A percentile compares a stretch with the other conserved stretches of the same genome.
Conservation (phyloP, 805 yeast genomes). For the Wickerhamomyces tratensis region DNA sequence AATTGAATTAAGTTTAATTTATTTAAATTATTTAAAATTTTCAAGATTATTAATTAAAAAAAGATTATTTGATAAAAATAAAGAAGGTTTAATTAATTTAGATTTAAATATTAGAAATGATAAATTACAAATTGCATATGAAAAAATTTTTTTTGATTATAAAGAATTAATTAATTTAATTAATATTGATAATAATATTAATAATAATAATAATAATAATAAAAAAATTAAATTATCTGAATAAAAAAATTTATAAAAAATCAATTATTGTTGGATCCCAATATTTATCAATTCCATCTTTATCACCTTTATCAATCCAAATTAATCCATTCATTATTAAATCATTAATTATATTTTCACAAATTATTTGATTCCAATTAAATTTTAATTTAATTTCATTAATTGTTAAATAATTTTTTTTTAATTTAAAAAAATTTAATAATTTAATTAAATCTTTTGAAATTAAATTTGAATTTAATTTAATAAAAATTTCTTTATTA, state of each 20-base stretch:
- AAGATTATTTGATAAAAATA: conserved; percentile 70
- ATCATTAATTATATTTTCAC: conserved; percentile 52
- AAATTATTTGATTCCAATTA: conserved; percentile 15
- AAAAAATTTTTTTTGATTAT: conserved; percentile 63
- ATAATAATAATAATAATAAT: no score
- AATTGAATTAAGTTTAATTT: conserved; percentile 58
- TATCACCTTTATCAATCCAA: conserved; percentile 72
- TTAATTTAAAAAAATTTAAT: conserved; percentile 29
- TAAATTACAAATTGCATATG: conserved; percentile 69
- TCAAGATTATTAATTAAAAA: conserved; percentile 55
- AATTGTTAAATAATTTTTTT: no score
- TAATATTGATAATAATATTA: background rate
- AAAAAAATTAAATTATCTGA: no score
- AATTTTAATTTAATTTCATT: conserved; percentile 28
- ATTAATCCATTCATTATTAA: conserved; percentile 76
- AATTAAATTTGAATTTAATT: conserved; percentile 20
- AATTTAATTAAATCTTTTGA: conserved; percentile 62
- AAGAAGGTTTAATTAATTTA: conserved; percentile 62
- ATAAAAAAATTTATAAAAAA: background rate
- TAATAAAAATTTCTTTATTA: conserved; percentile 24
- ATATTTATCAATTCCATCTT: conserved; percentile 35
- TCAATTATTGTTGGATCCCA: conserved; percentile 76
- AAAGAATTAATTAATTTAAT: conserved; percentile 33
- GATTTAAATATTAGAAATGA: conserved; percentile 56
- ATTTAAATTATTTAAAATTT: conserved; percentile 21